These are phyloP conservation scores for Penicillium sp. DNA, from an alignment of 2,329 filamentous ascomycete species.

Conservation along the genomic window DNA sequence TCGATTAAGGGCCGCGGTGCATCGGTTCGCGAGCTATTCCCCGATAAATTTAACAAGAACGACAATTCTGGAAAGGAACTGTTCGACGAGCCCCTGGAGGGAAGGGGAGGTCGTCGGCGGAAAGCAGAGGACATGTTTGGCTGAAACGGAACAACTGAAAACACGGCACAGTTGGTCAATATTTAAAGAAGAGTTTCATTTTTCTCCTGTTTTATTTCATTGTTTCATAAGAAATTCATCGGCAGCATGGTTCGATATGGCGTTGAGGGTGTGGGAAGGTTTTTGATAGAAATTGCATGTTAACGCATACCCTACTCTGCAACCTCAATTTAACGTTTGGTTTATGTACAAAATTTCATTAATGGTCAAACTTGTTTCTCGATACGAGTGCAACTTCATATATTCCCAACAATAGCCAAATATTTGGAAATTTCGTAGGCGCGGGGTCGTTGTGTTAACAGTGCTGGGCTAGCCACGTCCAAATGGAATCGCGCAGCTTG, in stretches of 20 bases:
- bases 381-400: too few species aligned
- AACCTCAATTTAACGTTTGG: background rate
- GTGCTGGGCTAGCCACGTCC: background rate
- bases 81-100: conserved; percentile 65
- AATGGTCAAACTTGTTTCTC: too few species aligned
- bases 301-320: conserved; percentile 17
- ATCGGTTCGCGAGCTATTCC: conserved; percentile 71
- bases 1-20: conserved; percentile 72
- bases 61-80: conserved; percentile 70
- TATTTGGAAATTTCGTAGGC: too few species aligned
- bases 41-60: conserved; percentile 55
- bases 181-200: background rate
- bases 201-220: background rate
- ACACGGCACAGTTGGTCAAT: background rate
- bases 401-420: too few species aligned
- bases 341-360: background rate
- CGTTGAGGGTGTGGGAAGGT: conserved; percentile 18
- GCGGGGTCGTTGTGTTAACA: too few species aligned
- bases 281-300: conserved; percentile 16
- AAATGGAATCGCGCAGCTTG: background rate
- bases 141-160: conserved; percentile 42
- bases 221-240: background rate
- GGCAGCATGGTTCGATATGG: conserved; percentile 20
- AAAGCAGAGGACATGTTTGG: conserved; percentile 75
- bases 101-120: conserved; percentile 63